Base-by-base conservation (phyloP, 75 land plant species). In the Adiantum capillusveneris region DNA sequence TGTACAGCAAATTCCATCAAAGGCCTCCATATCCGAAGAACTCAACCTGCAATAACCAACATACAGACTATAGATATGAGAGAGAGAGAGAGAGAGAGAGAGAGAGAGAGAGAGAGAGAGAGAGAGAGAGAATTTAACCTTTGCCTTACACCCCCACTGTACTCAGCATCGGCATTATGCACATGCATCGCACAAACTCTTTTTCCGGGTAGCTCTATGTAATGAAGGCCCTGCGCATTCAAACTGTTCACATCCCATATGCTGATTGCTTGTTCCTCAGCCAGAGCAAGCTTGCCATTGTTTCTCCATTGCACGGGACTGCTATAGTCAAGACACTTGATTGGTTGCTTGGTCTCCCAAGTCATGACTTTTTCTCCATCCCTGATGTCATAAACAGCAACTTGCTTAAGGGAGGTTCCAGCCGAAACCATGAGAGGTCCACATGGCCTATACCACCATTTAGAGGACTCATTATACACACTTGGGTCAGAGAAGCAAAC, bases 271-370 rank as follows among this genome's bases (percentile, higher is more conserved):
- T 86, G 87, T 36, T 74, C 73, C 74, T 83, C 96, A 17, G 87
- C 90, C 39, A 93, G 39, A 29, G 85, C 81, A 5, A 85, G 66
- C 68, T 82, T 88, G 24, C 87, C 87, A 69, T 67, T 88, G 56
- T 69, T 89, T 52, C 91, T 84, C 98, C 98, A 94, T 58, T 94
- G 98, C 72, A 90, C 22, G 7, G 98, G 96, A 49, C 89, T 78
- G 19, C 85, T 70, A 67, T 75, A 75, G 3, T 81, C 83, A 91
- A 90, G 84, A 29, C 61, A 31, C 17, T 60, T 13, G 12, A 86
- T 76, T 21, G 79, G 64, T 37, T 64, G 79, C 36, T 65, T 74
- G 14, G 75, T 75, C 16, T 86, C 78, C 98, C 96, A 94, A 16
- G 31, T 72, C 96, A 94, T 86, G 21, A 90, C 82, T 6, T 58